Base-by-base conservation (phyloP, 2,329 filamentous ascomycete genomes). In the Dendryphion nanum region DNA sequence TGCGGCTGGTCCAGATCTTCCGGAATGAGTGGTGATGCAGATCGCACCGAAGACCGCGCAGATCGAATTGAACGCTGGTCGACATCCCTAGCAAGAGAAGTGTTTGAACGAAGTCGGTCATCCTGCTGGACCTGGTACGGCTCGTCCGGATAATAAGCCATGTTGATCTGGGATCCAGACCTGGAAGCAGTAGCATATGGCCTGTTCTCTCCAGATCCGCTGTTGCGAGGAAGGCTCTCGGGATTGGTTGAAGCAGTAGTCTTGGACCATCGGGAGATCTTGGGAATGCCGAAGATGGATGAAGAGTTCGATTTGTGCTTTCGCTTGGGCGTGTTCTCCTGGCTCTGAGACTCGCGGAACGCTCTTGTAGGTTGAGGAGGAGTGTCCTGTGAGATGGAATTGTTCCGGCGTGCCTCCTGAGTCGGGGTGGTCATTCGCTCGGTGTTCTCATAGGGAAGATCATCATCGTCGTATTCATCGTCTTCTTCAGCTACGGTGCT, bases 191-290 rank as follows among this genome's bases (percentile, higher is more conserved):
- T 64, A 49, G 77, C 76, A 68, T 81, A 64, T 66, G 82, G 68
- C 72, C 83, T 64, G 74, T 82, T 68, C 72, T 82, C 69, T 33
- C 75, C 74, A 16, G 57, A 61, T 30, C 73, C 75, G 53, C 81
- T 87, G 54, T 79, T 81, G 28, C 85, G 63, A 21, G 58, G 81
- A 63, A 90, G 85, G 28, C 84, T 85, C 51, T 85, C 85, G 30
- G 87, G 83, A 30, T 89, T 82, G 44, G 89, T 95, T 1, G 89
- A 95, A 4, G 90, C 80, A 0, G 93, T 98, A 2, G 91, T 97
- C 69, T 94, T 93, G 0, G 91, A 97, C 93, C 93, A 98, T 30
- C 93, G 81, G 5, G 93, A 97, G 46, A 95, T 90, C 71, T 95
- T 96, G 17, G 90, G 89, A 45, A 71, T 67, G 33, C 68, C 69